Evolutionary conservation across 1,139 yeast genomes (phyloP).

Genomic region (Blastobotrys elegans): DNA sequence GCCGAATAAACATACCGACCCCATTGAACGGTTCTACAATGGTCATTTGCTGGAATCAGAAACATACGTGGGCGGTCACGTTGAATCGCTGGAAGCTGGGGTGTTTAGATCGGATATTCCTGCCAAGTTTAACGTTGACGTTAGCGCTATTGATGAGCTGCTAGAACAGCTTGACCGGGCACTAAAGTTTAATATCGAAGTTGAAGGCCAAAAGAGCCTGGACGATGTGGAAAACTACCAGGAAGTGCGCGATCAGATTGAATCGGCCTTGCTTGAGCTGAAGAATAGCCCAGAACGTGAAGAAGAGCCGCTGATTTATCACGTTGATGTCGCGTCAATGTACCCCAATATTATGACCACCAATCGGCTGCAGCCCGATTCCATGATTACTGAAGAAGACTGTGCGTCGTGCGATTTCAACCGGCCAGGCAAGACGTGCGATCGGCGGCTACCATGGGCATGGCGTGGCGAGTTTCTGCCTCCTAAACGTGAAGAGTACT

Average conservation of each 20-base stretch:
- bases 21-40: constrained; percentile 85
- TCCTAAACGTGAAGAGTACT: constrained; percentile 85
- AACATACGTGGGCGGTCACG: constrained; percentile 99
- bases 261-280: constrained; percentile 49
- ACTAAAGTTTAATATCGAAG: constrained; percentile 74
- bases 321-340: constrained; percentile 99
- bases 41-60: constrained; percentile 94
- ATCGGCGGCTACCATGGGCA: constrained; percentile 87
- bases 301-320: constrained; percentile 87
- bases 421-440: constrained; percentile 91
- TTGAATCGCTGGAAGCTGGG: constrained; percentile 95
- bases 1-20: constrained; percentile 92
- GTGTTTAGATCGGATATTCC: constrained; percentile 89
- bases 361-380: constrained; percentile 94
- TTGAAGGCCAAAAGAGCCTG: constrained; percentile 66
- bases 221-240: constrained; percentile 78
- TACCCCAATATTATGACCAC: constrained; percentile 99
- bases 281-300: constrained; percentile 57
- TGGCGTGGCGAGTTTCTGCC: constrained; percentile 98
- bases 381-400: constrained; percentile 91
- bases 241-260: constrained; percentile 60
- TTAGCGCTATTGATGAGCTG: constrained; percentile 77
- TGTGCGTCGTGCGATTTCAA: constrained; percentile 98
- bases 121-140: constrained; percentile 70
- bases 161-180: constrained; percentile 70